These are phyloP conservation scores for Paramecium sonneborni DNA, from an alignment of 73 alveolate genomes.

Conservation along the genomic window DNA sequence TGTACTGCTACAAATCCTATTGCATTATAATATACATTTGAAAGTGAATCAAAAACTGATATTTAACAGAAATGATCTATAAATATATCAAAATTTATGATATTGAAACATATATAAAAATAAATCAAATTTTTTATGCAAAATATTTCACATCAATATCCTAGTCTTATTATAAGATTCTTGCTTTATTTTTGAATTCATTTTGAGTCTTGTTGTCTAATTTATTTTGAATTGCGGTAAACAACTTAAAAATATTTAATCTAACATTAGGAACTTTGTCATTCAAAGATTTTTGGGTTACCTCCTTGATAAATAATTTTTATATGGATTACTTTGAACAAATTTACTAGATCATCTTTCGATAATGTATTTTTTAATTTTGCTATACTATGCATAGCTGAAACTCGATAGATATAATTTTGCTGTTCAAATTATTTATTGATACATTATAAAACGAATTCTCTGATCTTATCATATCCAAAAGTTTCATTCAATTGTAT, in stretches of 20 bases:
- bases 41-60: constrained; percentile 17
- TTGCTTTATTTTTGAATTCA: constrained; percentile 10
- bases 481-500: neutral
- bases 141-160: constrained; percentile 44
- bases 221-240: constrained; percentile 21
- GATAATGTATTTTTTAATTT: constrained; percentile 17
- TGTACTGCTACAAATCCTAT: constrained; percentile 42
- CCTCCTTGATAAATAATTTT: neutral
- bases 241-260: constrained; percentile 45
- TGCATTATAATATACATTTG: constrained; percentile 47
- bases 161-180: neutral
- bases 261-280: constrained; percentile 68
- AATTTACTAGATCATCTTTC: constrained; percentile 34
- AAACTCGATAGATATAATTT: constrained; percentile 62
- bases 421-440: neutral
- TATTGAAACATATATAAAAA: neutral
- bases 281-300: constrained; percentile 9
- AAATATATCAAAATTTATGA: neutral
- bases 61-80: neutral
- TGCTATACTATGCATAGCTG: constrained; percentile 52
- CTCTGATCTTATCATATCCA: constrained; percentile 56
- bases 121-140: neutral
- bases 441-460: constrained; percentile 10
- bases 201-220: neutral
- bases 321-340: constrained; percentile 20